Conservation (phyloP, 805 yeast genomes). For the Lachancea dasiensis region DNA sequence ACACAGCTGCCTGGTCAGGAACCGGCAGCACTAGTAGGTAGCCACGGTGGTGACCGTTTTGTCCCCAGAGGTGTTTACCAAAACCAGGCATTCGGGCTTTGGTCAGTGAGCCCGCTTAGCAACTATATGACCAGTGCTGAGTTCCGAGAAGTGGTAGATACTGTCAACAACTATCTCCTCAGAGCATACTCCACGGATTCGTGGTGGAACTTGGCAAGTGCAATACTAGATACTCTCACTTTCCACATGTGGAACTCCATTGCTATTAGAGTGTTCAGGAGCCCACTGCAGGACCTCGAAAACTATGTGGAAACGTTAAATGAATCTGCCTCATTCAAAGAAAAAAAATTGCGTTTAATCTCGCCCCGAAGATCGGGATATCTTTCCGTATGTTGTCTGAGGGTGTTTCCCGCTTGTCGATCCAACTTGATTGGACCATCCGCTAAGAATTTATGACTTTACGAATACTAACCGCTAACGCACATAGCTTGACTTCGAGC, state of each 20-base stretch:
- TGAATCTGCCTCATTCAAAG: conserved; percentile 13
- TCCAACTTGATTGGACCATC: too few relatives aligned
- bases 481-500: conserved; percentile 15
- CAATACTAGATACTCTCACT: conserved; percentile 34
- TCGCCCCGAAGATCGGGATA: conserved; percentile 50
- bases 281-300: conserved; percentile 39
- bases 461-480: conserved; percentile 5
- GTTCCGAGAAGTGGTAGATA: conserved; percentile 37
- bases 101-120: conserved; percentile 49
- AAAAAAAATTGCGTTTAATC: conserved; percentile 36
- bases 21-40: conserved; percentile 49
- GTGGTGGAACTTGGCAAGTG: conserved; percentile 38
- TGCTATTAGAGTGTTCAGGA: conserved; percentile 15
- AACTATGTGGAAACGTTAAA: conserved; percentile 35
- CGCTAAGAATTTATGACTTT: too few relatives aligned
- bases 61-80: conserved; percentile 36
- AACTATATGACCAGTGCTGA: conserved; percentile 34
- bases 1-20: conserved; percentile 51
- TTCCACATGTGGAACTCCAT: conserved; percentile 37
- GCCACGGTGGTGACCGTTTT: conserved; percentile 21
- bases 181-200: conserved; percentile 38
- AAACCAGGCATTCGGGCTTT: conserved; percentile 44
- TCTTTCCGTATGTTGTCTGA: conserved; percentile 38
- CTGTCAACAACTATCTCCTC: conserved; percentile 39
- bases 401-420: too few relatives aligned